Evolutionary conservation across 139 green algal species (phyloP), one percentile per base, ranked within the genome.

Genomic region (Chlamydomonas incerta): DNA sequence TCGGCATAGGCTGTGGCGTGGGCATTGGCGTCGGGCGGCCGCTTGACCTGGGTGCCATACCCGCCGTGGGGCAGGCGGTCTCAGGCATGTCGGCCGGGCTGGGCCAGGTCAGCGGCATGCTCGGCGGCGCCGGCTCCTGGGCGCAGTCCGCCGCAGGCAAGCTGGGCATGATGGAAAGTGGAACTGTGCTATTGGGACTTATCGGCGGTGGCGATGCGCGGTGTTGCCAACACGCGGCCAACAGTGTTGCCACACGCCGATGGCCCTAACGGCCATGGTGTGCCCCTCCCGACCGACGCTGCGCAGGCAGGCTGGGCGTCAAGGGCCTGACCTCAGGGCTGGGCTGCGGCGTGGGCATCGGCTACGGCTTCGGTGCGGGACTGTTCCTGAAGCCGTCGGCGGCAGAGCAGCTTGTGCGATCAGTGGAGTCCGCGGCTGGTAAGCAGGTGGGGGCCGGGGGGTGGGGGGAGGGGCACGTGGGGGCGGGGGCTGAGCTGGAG

Each of bases 1-100:
- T 87, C 41, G 88, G 90, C 41, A 66, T 89, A 17, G 88, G 88
- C 5, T 91, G 88, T 37, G 88, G 88, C 11, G 72, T 91, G 14
- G 88, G 88, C 41, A 68, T 91, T 29, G 88, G 88, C 3, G 79
- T 91, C 67, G 83, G 83, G 0, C 1, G 76, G 6, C 72, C 88
- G 8, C 33, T 91, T 0, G 60, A 55, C 21, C 65, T 91, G 9
- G 72, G 88, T 87, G 41, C 50, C 2, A 35, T 91, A 6, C 87
- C 88, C 8, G 72, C 71, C 13, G 3, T 87, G 28, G 77, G 83
- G 18, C 88, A 89, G 65, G 88, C 88, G 0, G 33, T 58, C 0
- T 28, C 72, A 26, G 88, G 83, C 55, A 37, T 91, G 5, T 72
- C 76, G 24, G 63, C 77, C 52, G 88, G 88, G 14, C 81, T 91